A percentile compares a stretch with the other conserved stretches of the same genome.
Evolutionary conservation across 176 grass and related monocot genomes (phyloP).

Genomic region (Ensete glaucum): DNA sequence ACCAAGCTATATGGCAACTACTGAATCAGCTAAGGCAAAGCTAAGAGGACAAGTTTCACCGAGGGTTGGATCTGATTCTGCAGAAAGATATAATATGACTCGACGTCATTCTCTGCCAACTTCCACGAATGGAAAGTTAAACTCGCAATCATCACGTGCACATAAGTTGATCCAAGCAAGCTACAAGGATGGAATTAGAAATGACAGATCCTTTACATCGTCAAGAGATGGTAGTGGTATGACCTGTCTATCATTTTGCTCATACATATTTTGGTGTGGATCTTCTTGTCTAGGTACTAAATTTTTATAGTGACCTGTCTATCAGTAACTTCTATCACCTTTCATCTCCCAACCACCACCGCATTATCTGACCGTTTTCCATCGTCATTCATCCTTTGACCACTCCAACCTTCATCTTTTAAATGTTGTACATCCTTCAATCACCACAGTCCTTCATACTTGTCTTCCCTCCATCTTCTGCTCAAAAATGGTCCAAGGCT

Average conservation of each 20-base stretch:
- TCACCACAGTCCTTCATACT: too few relatives aligned
- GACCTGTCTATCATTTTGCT: conserved; percentile 21
- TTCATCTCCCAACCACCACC: too few relatives aligned
- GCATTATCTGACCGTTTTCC: too few relatives aligned
- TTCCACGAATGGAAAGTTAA: conserved; percentile 47
- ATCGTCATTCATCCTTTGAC: too few relatives aligned
- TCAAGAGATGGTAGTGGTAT: conserved; percentile 67
- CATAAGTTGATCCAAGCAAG: conserved; percentile 42
- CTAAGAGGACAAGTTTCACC: conserved; percentile 64
- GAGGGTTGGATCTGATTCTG: conserved; percentile 42
- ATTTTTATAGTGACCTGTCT: too few relatives aligned
- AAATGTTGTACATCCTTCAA: too few relatives aligned
- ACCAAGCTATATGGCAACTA: conserved; percentile 32
- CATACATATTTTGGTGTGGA: neutral
- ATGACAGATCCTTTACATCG: conserved; percentile 57
- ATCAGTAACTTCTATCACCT: too few relatives aligned
- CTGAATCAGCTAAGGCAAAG: conserved; percentile 68
- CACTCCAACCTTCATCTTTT: too few relatives aligned
- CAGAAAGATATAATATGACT: conserved; percentile 43
- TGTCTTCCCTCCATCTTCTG: too few relatives aligned
- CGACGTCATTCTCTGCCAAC: conserved; percentile 76
- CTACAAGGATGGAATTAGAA: conserved; percentile 44
- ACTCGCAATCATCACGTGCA: conserved; percentile 57
- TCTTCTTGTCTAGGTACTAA: too few relatives aligned
- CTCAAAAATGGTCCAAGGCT: too few relatives aligned